Evolutionary conservation across 495 filamentous ascomycete species (phyloP), one percentile per base, ranked within the genome.

Genomic region (Penicillium psychrofluorescens): DNA sequence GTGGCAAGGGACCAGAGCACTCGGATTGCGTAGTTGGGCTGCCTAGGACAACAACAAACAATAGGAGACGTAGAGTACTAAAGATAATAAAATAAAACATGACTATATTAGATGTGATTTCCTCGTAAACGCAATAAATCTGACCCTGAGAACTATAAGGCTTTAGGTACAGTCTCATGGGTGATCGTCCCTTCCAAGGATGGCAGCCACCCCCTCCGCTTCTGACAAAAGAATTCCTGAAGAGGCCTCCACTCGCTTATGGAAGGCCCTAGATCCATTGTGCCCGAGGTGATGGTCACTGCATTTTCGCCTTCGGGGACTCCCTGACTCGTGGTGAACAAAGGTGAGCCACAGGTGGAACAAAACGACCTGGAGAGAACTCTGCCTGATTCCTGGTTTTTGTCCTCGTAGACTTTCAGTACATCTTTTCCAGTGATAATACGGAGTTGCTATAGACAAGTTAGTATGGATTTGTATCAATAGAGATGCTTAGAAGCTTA

Each of bases 361-460:
- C 51, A 54, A 38, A 54, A 54, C 6, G 47, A 50, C 1, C 48
- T 48, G 22, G 40, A 12, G 27, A 54, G 31, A 2, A 36, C 12
- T 7, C 35, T 11, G 12, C 51, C 48, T 3, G 46, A 43, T 1
- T 7, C 11, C 1, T 35, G 46, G 7, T 13, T 29, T 8, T 8
- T 13, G 14, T 54, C 44, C 11, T 29, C 2, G 36, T 54, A 51
- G 8, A 31, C 47, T 8, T 34, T 37, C 11, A 53, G 13, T 1
- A 35, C 32, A 13, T 49, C 36, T 11, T 43, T 6, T 6, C 49
- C 49, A 11, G 38, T 31, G 29, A 34, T 14, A 14, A 51, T 35
- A n/a, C 46, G n/a, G 6, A 51, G 10, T 14, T 46, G 12, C 48
- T 50, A 22, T 22, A 11, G 11, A 8, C 4, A 2, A 34, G n/a